Evolutionary conservation across 192 early-diverging fungal species (phyloP), one percentile per base, ranked within the genome.

Genomic region (Phycomyces blakesleeanus): DNA sequence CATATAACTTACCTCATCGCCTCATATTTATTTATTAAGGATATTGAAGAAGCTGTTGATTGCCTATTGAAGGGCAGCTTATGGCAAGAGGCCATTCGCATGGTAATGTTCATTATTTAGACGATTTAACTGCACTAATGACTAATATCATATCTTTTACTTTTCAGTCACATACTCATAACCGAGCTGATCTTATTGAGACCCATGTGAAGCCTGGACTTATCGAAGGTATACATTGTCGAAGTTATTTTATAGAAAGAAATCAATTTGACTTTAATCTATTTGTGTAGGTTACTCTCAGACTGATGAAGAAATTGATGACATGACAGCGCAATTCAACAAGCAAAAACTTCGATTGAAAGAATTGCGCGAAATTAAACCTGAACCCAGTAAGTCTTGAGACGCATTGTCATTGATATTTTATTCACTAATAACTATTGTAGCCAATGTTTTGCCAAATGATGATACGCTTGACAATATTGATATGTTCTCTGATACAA

Each of bases 401-500:
- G 29, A 34, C 29, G 7, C 7, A 34, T 7, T 7, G 29, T 7
- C 7, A 34, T 34, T 34, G 7, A 5, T 34, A 34, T n/a, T n/a
- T n/a, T n/a, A 34, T 34, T 34, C 7, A 34, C 29, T 34, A 34
- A 34, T 34, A 34, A 34, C 29, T 22, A 14, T 21, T 20, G 24
- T 68, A 37, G 68, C 52, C n/a, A 18, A 58, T 51, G 41, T 53
- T 54, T 49, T 69, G 51, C 62, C 72, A 16, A 77, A 70, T 37
- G 80, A 85, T 44, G 88, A 89, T 42, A 67, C 77, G 20, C 64
- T 92, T n/a, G 91, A 95, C 57, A 88, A 93, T 68, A 81, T 96
- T 12, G 96, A 98, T 68, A 86, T 95, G 78, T 87, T 95, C 79
- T 95, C 95, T 0, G 96, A 98, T 68, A 96, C 96, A 6, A 90